Conservation (phyloP, 2,329 filamentous ascomycete species). For the Aschersonia sp. region DNA sequence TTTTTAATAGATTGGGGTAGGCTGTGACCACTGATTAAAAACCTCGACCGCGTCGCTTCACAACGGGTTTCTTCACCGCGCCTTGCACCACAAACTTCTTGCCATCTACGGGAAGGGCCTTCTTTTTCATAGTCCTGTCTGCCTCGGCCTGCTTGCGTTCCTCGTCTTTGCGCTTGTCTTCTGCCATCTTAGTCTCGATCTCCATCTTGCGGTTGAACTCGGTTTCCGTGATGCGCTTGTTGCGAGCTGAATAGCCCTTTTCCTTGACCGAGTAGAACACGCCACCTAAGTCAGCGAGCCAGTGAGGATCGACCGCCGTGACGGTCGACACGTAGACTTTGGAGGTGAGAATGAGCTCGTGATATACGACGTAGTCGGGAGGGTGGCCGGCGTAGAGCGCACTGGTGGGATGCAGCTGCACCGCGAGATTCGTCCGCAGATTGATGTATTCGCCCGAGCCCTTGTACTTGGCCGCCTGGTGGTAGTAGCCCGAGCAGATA, state of each 20-base stretch:
- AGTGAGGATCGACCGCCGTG: slow-evolving; percentile 89
- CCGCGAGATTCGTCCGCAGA: slow-evolving; percentile 81
- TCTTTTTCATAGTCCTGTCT: slow-evolving; percentile 26
- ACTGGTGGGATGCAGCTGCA: slow-evolving; percentile 88
- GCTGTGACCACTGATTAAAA: slow-evolving; percentile 19
- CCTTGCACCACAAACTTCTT: slow-evolving; percentile 50
- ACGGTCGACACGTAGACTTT: slow-evolving; percentile 99
- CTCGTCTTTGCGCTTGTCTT: slow-evolving; percentile 60
- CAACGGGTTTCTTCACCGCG: slow-evolving; percentile 45
- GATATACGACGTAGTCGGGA: slow-evolving; percentile 94
- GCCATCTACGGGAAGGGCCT: slow-evolving; percentile 11
- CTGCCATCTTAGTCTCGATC: slow-evolving; percentile 83
- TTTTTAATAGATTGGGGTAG: not conserved
- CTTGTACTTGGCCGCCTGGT: slow-evolving; percentile 91
- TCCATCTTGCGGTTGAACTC: slow-evolving; percentile 91
- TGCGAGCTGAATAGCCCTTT: slow-evolving; percentile 81
- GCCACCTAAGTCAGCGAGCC: slow-evolving; percentile 89
- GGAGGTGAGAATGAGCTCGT: slow-evolving; percentile 90
- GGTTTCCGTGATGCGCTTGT: slow-evolving; percentile 75
- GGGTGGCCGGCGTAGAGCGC: slow-evolving; percentile 90
- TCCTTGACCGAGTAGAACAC: slow-evolving; percentile 98
- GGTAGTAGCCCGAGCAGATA: slow-evolving; percentile 96
- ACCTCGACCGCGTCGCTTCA: slow-evolving; percentile 40
- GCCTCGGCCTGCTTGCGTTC: slow-evolving; percentile 36
- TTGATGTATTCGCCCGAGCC: slow-evolving; percentile 97